Base-by-base conservation (phyloP, 2,329 filamentous ascomycete genomes). In the Clarireedia homoeocarpa region DNA sequence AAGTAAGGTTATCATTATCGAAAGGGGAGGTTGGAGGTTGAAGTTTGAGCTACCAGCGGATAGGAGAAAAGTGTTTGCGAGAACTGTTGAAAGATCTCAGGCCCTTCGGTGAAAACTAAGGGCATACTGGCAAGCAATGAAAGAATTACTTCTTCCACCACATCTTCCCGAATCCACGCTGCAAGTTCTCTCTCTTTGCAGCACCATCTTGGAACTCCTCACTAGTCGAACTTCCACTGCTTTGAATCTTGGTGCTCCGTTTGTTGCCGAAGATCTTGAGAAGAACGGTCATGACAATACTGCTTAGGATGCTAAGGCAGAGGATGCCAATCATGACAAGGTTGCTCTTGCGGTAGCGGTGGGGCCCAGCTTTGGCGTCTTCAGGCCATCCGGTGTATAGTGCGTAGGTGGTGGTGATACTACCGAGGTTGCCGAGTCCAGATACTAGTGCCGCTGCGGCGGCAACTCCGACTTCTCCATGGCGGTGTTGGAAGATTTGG, bases 391-490 rank as follows among this genome's bases (percentile, higher is more conserved):
- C 91, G 0, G 85, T 86, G 71, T 95, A 96, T 48, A 96, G 74
- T 12, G 91, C 91, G 68, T 95, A 96, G 0, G 91, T 95, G 2
- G 89, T 95, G 54, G 88, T 79, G 58, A 96, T 88, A 66, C 86
- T 91, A 30, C 91, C 91, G 17, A 95, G 75, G 66, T 96, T 96
- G 0, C 91, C 91, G 40, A 95, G 77, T 0, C 91, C 91, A 0
- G 89, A 94, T 0, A 96, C 91, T 10, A 96, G 77, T 2, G 91
- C 91, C 1, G 87, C 84, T 0, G 91, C 90, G 14, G 91, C 87
- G 4, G 91, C 91, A 6, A 96, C 90, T 55, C 91, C 91, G 23
- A 96, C 89, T 71, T 96, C 91, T 48, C 91, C 89, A 67, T 96
- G 91, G 12, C 91, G 86, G 34, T 81, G 81, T 73, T 95, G 90